phyloP scores from a whole-genome alignment of 345 rosid genomes.

The Populus euphratica region DNA sequence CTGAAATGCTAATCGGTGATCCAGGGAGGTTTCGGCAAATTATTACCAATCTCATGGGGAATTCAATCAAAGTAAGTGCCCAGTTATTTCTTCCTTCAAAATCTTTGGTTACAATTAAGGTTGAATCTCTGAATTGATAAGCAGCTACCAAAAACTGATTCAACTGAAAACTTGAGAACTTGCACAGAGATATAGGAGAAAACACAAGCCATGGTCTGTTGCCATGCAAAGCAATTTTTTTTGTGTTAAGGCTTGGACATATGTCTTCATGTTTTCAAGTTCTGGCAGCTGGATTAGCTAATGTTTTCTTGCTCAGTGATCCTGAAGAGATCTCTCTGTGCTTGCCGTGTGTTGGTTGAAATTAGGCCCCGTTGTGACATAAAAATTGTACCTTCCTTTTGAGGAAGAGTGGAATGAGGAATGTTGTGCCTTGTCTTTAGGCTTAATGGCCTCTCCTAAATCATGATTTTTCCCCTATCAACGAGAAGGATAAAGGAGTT shows the following conservation, averaged over 20 bases:
- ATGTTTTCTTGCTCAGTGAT: not conserved
- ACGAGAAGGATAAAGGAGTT: not conserved
- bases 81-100: constrained; percentile 10
- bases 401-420: not conserved
- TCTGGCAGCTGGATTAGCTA: not conserved
- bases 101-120: not conserved
- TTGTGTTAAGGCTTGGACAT: not conserved
- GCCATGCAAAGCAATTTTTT: not conserved
- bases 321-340: not conserved
- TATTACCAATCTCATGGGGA: constrained; percentile 92
- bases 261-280: not conserved
- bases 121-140: not conserved
- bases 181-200: not conserved
- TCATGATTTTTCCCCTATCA: not conserved
- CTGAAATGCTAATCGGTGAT: constrained; percentile 81
- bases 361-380: not conserved
- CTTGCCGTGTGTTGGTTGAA: not conserved
- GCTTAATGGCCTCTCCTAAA: no score
- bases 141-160: not conserved
- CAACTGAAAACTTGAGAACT: not conserved
- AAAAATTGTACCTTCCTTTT: not conserved
- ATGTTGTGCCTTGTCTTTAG: not conserved
- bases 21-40: constrained; percentile 92
- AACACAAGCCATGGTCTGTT: not conserved
- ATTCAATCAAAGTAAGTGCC: constrained; percentile 76